These are phyloP conservation scores for Phytomonas francai DNA, from an alignment of 208 protist genomes.

Conservation along the genomic window DNA sequence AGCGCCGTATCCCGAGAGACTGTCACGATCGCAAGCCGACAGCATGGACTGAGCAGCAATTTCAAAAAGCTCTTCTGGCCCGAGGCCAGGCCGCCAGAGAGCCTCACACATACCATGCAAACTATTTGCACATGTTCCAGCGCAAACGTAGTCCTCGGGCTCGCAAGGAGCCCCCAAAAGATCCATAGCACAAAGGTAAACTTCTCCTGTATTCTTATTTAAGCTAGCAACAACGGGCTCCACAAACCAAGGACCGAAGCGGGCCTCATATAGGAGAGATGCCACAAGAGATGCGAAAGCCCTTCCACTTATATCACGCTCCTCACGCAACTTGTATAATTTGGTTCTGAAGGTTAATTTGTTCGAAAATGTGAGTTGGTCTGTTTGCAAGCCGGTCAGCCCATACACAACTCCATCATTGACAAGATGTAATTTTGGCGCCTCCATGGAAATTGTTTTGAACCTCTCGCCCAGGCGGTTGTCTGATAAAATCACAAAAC, in stretches of 20 bases:
- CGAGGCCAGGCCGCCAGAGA: slow-evolving; percentile 92
- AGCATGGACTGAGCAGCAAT: slow-evolving; percentile 92
- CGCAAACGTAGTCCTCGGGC: slow-evolving; percentile 96
- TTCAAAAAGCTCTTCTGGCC: slow-evolving; percentile 96
- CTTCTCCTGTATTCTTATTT: slow-evolving; percentile 87
- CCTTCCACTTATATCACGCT: slow-evolving; percentile 86
- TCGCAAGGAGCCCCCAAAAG: slow-evolving; percentile 93
- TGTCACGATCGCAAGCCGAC: slow-evolving; percentile 95
- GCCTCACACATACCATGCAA: slow-evolving; percentile 98
- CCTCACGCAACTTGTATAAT: slow-evolving; percentile 88
- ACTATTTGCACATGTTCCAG: slow-evolving; percentile 93
- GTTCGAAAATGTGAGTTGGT: slow-evolving; percentile 94
- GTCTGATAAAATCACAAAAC: slow-evolving; percentile 97
- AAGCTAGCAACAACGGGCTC: slow-evolving; percentile 97
- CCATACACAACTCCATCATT: slow-evolving; percentile 93
- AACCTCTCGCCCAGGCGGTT: slow-evolving; percentile 93
- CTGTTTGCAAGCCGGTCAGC: slow-evolving; percentile 94
- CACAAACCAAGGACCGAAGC: slow-evolving; percentile 98
- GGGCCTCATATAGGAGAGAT: slow-evolving; percentile 88
- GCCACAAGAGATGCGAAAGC: slow-evolving; percentile 69
- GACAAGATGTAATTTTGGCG: slow-evolving; percentile 94
- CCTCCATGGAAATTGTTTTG: slow-evolving; percentile 94
- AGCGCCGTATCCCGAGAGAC: slow-evolving; percentile 95
- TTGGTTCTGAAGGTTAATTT: slow-evolving; percentile 85
- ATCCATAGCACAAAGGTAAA: slow-evolving; percentile 94